phyloP scores from a whole-genome alignment of 2,329 filamentous ascomycete genomes.

The Intubia oerlemansii region DNA sequence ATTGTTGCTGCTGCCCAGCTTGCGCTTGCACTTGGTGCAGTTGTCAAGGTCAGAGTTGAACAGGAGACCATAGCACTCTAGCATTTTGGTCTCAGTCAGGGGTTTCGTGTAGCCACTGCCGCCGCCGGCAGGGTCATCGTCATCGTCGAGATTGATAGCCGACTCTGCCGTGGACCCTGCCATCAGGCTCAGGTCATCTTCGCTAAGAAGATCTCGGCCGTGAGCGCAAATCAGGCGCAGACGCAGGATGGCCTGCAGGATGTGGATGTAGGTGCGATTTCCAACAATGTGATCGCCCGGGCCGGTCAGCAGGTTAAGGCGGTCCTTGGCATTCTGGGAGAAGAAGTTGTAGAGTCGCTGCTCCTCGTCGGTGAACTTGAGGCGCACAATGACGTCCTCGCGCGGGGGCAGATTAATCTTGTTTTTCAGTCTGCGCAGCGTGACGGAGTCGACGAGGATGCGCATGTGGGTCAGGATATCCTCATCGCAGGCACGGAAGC shows the following conservation, averaged over 20 bases:
- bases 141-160: constrained; percentile 75
- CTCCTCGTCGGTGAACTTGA: constrained; percentile 61
- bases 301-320: constrained; percentile 54
- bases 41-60: constrained; percentile 57
- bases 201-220: constrained; percentile 72
- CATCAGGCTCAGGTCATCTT: constrained; percentile 60
- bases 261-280: constrained; percentile 67
- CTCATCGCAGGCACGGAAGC: constrained; percentile 72
- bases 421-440: constrained; percentile 76
- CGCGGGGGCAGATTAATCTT: constrained; percentile 65
- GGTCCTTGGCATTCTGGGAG: constrained; percentile 55
- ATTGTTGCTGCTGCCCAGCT: constrained; percentile 38
- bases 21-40: constrained; percentile 49
- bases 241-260: constrained; percentile 75
- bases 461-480: constrained; percentile 70
- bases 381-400: constrained; percentile 47
- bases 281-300: constrained; percentile 45
- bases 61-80: constrained; percentile 70
- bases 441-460: constrained; percentile 84
- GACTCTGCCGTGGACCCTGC: constrained; percentile 67
- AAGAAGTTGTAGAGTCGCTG: constrained; percentile 66
- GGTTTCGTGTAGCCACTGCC: too few species aligned
- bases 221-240: constrained; percentile 83
- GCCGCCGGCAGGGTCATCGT: constrained; percentile 30
- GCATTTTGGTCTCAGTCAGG: constrained; percentile 51